Base-by-base conservation (phyloP, 345 rosid genomes). In the Alliaria petiolata region DNA sequence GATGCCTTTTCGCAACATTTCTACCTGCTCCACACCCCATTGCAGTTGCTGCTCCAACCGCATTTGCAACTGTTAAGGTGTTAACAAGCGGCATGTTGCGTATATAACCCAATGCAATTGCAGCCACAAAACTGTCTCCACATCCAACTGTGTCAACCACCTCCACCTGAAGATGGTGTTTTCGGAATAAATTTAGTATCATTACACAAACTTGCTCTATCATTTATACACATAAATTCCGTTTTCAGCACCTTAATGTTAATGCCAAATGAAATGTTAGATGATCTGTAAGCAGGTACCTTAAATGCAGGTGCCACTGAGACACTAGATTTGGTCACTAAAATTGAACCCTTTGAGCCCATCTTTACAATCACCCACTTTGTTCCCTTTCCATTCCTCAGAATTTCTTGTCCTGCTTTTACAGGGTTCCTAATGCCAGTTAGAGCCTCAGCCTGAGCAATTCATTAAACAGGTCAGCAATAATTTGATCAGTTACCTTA, bases 1-100 rank as follows among this genome's bases (percentile, higher is more conserved):
- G 82, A 51, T 79, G 83, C 62, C 85, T 63, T 59, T 81, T 82
- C 15, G 98, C 98, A 49, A 95, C 99, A 61, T 87, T 92, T 67
- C 99, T 89, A 38, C 99, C 99, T n/a, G 96, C 99, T 13, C 99
- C 99, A 72, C 86, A 87, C 35, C 99, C 99, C 89, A 79, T 89
- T 28, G 98, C 99, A 57, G 99, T 92, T 62, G 98, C 97, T 51
- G 98, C 99, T 72, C 99, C 99, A 44, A 92, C 98, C 47, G 99
- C 97, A 71, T 95, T 95, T 26, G 98, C 98, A 58, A 90, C 78
- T 30, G 96, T 81, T 78, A 89, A 85, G 58, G 98, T 92, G 62
- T 83, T 83, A 74, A 86, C 85, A 67, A 81, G 75, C 3, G 98
- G 86, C 77, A 87, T 34, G 49, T 81, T 75, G 72, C 83, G 91